Base-by-base conservation (phyloP, 2,329 filamentous ascomycete species). In the Erysiphe pisi region DNA sequence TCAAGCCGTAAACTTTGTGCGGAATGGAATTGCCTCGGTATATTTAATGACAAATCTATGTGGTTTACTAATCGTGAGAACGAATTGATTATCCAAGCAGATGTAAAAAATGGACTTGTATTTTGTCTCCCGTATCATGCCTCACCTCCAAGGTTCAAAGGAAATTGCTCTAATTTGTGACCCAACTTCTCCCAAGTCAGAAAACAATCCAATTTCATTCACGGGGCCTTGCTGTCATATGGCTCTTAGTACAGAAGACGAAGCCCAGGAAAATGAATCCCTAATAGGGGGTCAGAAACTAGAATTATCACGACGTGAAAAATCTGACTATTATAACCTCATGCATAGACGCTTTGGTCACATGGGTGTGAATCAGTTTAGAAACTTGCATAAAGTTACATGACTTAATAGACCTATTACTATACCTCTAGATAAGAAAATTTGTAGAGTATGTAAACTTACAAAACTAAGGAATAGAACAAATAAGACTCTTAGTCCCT, bases 21-120 rank as follows among this genome's bases (percentile, higher is more conserved):
- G 40, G 65, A 70, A 43, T 70, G 20, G 25, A 70, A 70, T 70
- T 43, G 65, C 65, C 65, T 70, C 40, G 65, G 65, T 40, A 70
- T 16, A 40, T 70, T 70, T 40, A 70, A 70, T 43, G 36, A 43
- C 36, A 70, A 45, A 70, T 70, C 65, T 36, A 70, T 70, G 65
- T 70, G 65, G 61, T 65, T 65, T n/a, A 20, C 52, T 20, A 56
- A 56, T 56, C n/a, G n/a, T 56, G n/a, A 56, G 18, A 56, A 56
- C n/a, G 52, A 56, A 56, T 20, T 56, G 52, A 56, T 56, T n/a
- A 56, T 56, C n/a, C 16, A 56, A 56, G 52, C 52, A 20, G 52
- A 56, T n/a, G 18, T 56, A n/a, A 56, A 56, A 56, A n/a, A 56
- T 56, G 52, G 52, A 20, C n/a, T 56, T 56, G 22, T 56, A 56